Percentiles rank a stretch among this genome's conserved stretches.
These are phyloP conservation scores for Mortierella sp. DNA, from an alignment of 371 early-diverging fungal genomes.

Conservation along the genomic window DNA sequence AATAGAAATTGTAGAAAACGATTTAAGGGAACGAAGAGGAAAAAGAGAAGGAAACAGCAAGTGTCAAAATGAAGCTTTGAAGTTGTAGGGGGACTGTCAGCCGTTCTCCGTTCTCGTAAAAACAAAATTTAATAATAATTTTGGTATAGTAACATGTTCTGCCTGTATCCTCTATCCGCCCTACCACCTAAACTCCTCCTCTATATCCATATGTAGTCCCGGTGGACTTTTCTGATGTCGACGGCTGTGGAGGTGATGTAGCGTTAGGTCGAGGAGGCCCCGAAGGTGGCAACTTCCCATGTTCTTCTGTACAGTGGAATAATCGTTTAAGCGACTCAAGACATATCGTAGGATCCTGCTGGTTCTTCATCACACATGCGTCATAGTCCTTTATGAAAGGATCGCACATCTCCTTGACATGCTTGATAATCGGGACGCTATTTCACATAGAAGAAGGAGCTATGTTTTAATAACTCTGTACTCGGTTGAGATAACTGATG, in stretches of 20 bases:
- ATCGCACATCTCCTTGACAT: slow-evolving; percentile 79
- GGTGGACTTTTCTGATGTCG: slow-evolving; percentile 14
- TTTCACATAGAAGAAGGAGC: not conserved
- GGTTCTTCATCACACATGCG: slow-evolving; percentile 72
- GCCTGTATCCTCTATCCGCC: not conserved
- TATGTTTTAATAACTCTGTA: not conserved
- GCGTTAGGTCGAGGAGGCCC: slow-evolving; percentile 48
- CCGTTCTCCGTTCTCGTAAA: too few relatives aligned
- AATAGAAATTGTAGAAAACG: not conserved
- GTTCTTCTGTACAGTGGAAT: slow-evolving; percentile 73
- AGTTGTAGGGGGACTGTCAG: not conserved
- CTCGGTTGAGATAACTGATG: too few relatives aligned
- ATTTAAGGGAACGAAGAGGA: too few relatives aligned
- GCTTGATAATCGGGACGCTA: slow-evolving; percentile 77
- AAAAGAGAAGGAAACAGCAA: not conserved
- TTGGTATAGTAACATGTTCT: not conserved
- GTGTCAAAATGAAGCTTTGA: too few relatives aligned
- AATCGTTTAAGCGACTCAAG: slow-evolving; percentile 69
- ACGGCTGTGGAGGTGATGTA: not conserved
- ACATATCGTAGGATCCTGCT: slow-evolving; percentile 75
- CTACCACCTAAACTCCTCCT: slow-evolving; percentile 26
- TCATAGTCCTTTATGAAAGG: slow-evolving; percentile 77
- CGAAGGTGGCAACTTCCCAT: slow-evolving; percentile 54
- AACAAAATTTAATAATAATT: too few relatives aligned
- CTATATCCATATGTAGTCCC: slow-evolving; percentile 46